Evolutionary conservation across 768 basidiomycete species (phyloP).

Genomic region (Mycena maculata): DNA sequence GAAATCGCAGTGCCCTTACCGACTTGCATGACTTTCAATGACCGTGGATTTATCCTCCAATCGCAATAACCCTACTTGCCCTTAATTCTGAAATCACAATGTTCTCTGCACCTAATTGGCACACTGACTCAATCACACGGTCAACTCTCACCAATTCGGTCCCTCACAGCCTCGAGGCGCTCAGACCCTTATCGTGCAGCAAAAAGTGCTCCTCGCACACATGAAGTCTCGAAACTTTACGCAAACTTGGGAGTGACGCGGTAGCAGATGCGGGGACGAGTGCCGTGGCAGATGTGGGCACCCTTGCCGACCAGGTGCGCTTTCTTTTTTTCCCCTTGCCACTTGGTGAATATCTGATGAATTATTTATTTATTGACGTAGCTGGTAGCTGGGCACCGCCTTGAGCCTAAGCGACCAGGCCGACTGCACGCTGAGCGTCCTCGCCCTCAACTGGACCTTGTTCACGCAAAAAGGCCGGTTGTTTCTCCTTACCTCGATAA

Average conservation of each 20-base stretch:
- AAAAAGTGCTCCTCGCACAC: conserved; percentile 67
- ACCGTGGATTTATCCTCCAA: no score
- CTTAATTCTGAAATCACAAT: no score
- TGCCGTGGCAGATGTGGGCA: conserved; percentile 50
- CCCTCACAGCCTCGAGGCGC: conserved; percentile 67
- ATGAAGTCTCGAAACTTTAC: conserved; percentile 70
- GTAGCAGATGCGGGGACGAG: conserved; percentile 46
- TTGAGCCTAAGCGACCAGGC: conserved; percentile 59
- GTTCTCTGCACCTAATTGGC: no score
- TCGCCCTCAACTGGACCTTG: conserved; percentile 71
- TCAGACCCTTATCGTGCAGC: conserved; percentile 73
- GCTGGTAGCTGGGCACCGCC: conserved; percentile 42
- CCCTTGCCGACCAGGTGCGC: conserved; percentile 40
- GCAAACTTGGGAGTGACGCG: conserved; percentile 55
- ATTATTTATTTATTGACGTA: conserved; percentile 1
- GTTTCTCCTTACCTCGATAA: no score
- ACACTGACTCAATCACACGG: no score
- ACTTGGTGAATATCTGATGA: no score
- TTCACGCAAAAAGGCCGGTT: conserved; percentile 65
- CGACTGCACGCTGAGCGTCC: conserved; percentile 56
- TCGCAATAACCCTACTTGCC: no score
- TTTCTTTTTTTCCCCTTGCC: no score
- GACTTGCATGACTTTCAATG: no score
- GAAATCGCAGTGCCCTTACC: no score
- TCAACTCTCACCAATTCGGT: no score